phyloP scores from a whole-genome alignment of 352 stramenopile genomes.

The Phytopythium mirpurense region DNA sequence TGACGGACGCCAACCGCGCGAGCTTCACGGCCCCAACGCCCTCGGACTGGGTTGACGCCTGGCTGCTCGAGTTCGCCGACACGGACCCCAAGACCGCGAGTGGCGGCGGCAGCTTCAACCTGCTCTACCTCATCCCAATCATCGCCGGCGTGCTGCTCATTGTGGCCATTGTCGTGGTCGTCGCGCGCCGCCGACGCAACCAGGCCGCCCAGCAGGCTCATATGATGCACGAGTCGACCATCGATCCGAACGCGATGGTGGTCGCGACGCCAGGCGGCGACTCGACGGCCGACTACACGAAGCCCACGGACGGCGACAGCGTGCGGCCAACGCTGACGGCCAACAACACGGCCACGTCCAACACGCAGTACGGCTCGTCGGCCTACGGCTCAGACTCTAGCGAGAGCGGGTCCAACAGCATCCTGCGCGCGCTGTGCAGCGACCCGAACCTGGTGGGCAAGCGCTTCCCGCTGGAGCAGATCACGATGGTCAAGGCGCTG shows the following conservation, averaged over 20 bases:
- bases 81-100: background rate
- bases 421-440: background rate
- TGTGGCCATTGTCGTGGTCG: slow-evolving; percentile 6
- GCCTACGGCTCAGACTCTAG: background rate
- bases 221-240: background rate
- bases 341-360: background rate
- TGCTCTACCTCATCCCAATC: slow-evolving; percentile 30
- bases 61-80: background rate
- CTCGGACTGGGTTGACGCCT: slow-evolving; percentile 10
- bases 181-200: slow-evolving; percentile 7
- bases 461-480: slow-evolving; percentile 18
- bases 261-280: background rate
- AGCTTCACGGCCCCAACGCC: background rate
- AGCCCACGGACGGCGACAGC: background rate
- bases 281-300: background rate
- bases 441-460: slow-evolving; percentile 26
- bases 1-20: background rate
- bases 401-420: background rate
- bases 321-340: background rate
- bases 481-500: slow-evolving; percentile 21
- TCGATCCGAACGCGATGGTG: background rate
- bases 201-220: background rate
- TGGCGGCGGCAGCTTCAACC: slow-evolving; percentile 14
- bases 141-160: slow-evolving; percentile 11
- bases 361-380: background rate